Conservation (phyloP, 805 yeast genomes). For the Nakazawaea anatomiae region DNA sequence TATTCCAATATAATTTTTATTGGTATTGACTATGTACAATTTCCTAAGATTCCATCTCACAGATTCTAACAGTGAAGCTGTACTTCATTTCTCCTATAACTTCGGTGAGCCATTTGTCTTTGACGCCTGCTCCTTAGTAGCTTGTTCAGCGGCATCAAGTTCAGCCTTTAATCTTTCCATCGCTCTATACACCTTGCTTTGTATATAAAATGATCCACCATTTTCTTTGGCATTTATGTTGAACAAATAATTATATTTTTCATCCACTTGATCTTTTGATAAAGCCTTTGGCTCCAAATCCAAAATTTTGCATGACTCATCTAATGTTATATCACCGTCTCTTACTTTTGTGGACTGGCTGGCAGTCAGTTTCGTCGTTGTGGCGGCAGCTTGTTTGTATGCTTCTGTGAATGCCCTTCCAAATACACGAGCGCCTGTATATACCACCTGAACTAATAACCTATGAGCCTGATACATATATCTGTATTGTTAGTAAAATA, state of each 20-base stretch:
- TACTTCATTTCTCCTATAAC: not conserved
- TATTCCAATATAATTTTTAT: too few relatives aligned
- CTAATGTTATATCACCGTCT: constrained; percentile 73
- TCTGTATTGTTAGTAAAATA: not conserved
- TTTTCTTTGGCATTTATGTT: constrained; percentile 88
- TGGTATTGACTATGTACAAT: not conserved
- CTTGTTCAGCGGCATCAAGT: constrained; percentile 50
- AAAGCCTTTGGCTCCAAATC: constrained; percentile 63
- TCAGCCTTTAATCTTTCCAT: constrained; percentile 87
- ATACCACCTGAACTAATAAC: constrained; percentile 78
- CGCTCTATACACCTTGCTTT: constrained; percentile 89
- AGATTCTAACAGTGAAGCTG: too few relatives aligned
- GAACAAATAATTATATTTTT: constrained; percentile 75
- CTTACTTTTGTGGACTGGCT: constrained; percentile 43
- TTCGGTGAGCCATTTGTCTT: not conserved
- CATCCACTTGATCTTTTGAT: constrained; percentile 51
- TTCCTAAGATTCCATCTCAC: too few relatives aligned
- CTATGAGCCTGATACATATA: constrained; percentile 68
- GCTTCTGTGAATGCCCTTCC: constrained; percentile 97
- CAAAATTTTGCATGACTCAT: constrained; percentile 87
- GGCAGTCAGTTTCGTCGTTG: constrained; percentile 70
- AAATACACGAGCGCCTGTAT: constrained; percentile 93
- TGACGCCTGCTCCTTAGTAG: constrained; percentile 17
- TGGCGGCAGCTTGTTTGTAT: constrained; percentile 92
- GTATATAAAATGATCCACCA: constrained; percentile 93